Evolutionary conservation across 495 filamentous ascomycete species (phyloP), one percentile per base, ranked within the genome.

Genomic region (Penicillium flavigenum): DNA sequence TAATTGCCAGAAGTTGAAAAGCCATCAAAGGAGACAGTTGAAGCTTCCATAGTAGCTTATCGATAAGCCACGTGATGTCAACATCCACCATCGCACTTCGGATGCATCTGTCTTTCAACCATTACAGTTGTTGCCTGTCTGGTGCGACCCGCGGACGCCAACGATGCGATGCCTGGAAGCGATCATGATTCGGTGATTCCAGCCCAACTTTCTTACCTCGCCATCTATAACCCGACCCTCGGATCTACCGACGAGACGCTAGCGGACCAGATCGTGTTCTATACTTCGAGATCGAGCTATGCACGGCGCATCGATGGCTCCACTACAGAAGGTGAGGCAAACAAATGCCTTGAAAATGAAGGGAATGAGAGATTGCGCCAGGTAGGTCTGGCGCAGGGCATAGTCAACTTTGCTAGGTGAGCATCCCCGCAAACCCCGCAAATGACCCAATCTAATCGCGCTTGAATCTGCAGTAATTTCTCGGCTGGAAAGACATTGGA

Each of bases 341-440:
- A 77, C 42, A 88, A 91, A 10, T 59, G 79, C 5, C 73, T 73
- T 17, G 79, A 80, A 41, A 83, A 89, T 62, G 80, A 88, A 51
- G 81, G 79, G 57, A 96, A 98, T 69, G 87, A 93, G 74, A 86
- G 82, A 60, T 72, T 98, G 64, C 83, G 95, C 59, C 91, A 96
- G 75, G 89, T 98, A 69, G 94, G 94, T n/a, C 82, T 98, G 61
- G 95, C 94, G 51, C 94, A 99, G 77, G 94, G 92, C 52, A 96
- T 98, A 85, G 90, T 96, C 56, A 88, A 88, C 71, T 98, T 99
- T 74, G 88, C 89, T 60, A 85, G 79, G 86, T 89, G 70, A 51
- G 74, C 55, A 47, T 54, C 24, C 43, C 55, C 54, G 43, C 51
- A 41, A 54, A 61, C 54, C 52, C 34, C 38, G 22, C 41, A 46